Evolutionary conservation across 2,329 filamentous ascomycete genomes (phyloP), one percentile per base, ranked within the genome.

Genomic region (Cordyceps militaris): DNA sequence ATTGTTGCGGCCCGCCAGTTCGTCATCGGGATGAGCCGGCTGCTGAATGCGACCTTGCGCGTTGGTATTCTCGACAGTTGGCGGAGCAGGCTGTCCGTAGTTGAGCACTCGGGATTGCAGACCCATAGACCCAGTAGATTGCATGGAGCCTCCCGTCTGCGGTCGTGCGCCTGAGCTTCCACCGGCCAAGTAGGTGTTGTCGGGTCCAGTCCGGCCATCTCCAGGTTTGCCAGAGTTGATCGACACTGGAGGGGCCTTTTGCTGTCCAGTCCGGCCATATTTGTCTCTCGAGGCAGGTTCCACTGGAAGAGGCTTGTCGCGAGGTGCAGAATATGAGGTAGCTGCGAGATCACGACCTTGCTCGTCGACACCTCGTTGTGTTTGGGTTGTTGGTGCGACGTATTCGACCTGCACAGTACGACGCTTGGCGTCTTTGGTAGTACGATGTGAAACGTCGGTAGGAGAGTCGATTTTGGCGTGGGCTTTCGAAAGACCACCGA

Each of bases 341-440:
- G 63, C 62, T 6, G 61, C 81, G 76, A 51, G 80, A 77, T 66
- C 78, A 74, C 58, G 80, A 68, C 62, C 61, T 3, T 69, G 72
- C 51, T 65, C 66, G 28, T 61, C 56, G 36, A 61, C 67, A 67
- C 88, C 91, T 62, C 93, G 84, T 61, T 87, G 82, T 0, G 93
- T 97, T 67, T 93, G 86, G 6, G 91, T 95, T 26, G 87, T 86
- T 24, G 94, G 94, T 21, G 92, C 89, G 58, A 97, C 94, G 71
- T 99, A 99, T 76, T 99, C 94, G 61, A 99, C 89, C 74, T 99
- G 94, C 0, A 99, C 91, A 0, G 94, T 99, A 65, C 92, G 85
- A 58, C 94, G 86, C 74, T 97, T 97, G 66, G 88, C 88, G 69
- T 97, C 92, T 64, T 91, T 87, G 70, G 89, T 88, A 43, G 83